These are phyloP conservation scores for Aspergillus caelatus DNA, from an alignment of 2,329 filamentous ascomycete species.

Conservation along the genomic window DNA sequence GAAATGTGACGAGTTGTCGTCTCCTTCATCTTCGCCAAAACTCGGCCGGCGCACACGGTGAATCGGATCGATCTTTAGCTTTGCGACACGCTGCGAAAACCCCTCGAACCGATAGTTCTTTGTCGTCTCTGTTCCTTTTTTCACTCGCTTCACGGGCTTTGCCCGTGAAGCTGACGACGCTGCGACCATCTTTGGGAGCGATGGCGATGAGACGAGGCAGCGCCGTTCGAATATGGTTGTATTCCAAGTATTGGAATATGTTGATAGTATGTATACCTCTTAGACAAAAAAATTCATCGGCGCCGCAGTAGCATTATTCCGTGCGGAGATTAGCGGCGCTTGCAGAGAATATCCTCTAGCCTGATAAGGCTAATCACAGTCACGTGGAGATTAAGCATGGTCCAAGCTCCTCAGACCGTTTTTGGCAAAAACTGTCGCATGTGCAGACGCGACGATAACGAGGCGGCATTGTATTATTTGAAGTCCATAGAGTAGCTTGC, in stretches of 20 bases:
- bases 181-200: slow-evolving; percentile 42
- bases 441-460: not conserved
- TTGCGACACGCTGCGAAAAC: slow-evolving; percentile 86
- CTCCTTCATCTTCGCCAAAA: slow-evolving; percentile 73
- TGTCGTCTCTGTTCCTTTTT: slow-evolving; percentile 71
- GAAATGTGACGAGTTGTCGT: slow-evolving; percentile 83
- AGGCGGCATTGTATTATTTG: not conserved
- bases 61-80: slow-evolving; percentile 90
- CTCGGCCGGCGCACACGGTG: slow-evolving; percentile 80
- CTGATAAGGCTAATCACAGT: slow-evolving; percentile 7
- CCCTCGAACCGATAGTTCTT: slow-evolving; percentile 89
- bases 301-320: slow-evolving; percentile 34
- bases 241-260: slow-evolving; percentile 23
- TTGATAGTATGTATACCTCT: slow-evolving; percentile 14
- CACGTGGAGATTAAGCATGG: slow-evolving; percentile 33
- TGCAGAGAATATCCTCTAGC: slow-evolving; percentile 11
- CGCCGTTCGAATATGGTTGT: slow-evolving; percentile 22
- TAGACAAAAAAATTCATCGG: slow-evolving; percentile 44
- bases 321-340: slow-evolving; percentile 28
- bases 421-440: slow-evolving; percentile 16
- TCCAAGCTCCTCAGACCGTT: slow-evolving; percentile 35
- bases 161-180: slow-evolving; percentile 68
- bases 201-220: slow-evolving; percentile 27
- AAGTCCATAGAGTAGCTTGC: not conserved
- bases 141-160: slow-evolving; percentile 68